Base-by-base conservation (phyloP, 148 eudicot species). In the Agrostemma githago region DNA sequence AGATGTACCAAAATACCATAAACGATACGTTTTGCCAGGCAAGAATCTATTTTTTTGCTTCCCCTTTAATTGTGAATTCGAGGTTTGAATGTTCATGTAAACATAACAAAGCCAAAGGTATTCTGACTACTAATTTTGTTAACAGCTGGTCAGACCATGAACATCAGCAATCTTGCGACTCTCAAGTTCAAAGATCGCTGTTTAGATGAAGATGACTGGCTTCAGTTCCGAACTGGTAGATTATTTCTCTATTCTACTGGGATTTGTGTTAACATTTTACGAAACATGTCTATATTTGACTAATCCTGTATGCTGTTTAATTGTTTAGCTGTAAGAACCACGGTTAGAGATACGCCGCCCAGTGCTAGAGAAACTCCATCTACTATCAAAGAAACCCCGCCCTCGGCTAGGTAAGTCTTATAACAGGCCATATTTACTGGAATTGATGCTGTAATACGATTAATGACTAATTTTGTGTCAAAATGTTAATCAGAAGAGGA, bases 1-100 rank as follows among this genome's bases (percentile, higher is more conserved):
- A 74, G 79, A 87, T 69, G 79, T 90, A 51, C 98, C 97, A 61
- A 85, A 81, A 81, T 90, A 86, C 80, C 98, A 92, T 76, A 95
- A 92, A 79, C 84, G 90, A 80, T 95, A 90, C 74, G 82, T 89
- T 37, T 88, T 94, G 80, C 96, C 98, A 83, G 96, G 98, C 82
- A 88, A 84, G 82, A 70, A 57, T 37, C 54, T 48, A 40, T 19
- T 26, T n/a, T 72, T 40, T 46, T 15, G 14, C 54, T 66, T 40
- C 11, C 68, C 46, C 2, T 72, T 16, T 6, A n/a, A 37, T 8
- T 57, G 70, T 63, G 9, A 19, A 11, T 64, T 40, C 42, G n/a
- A 39, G 46, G 14, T 4, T 63, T 12, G 48, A 2, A 41, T 14
- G 4, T 11, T 0, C 9, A 6, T 51, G 16, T 11, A 10, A 10